Conservation (phyloP, 345 rosid species). For the Boechera divaricarpa region DNA sequence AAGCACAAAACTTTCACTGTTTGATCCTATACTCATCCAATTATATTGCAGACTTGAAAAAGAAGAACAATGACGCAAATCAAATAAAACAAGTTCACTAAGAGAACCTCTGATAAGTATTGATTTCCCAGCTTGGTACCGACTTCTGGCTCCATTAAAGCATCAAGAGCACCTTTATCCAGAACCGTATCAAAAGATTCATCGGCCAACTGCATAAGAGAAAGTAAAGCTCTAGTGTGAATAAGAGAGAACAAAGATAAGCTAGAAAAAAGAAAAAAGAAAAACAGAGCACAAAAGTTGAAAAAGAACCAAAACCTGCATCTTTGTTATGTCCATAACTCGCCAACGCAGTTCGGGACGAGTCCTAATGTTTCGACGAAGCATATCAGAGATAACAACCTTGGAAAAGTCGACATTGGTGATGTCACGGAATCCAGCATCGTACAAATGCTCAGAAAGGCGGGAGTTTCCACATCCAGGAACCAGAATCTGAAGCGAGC, state of each 20-base stretch:
- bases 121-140: slow-evolving; percentile 74
- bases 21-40: slow-evolving; percentile 13
- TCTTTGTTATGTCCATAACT: slow-evolving; percentile 83
- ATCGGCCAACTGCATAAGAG: slow-evolving; percentile 58
- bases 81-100: slow-evolving; percentile 11
- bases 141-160: slow-evolving; percentile 91
- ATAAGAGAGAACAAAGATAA: not conserved
- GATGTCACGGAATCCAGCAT: slow-evolving; percentile 69
- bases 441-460: slow-evolving; percentile 85
- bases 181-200: slow-evolving; percentile 67
- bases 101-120: slow-evolving; percentile 78
- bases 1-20: slow-evolving; percentile 20
- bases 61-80: not conserved
- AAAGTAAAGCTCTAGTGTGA: not conserved
- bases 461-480: slow-evolving; percentile 93
- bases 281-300: slow-evolving; percentile 31
- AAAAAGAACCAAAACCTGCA: slow-evolving; percentile 61
- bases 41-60: too few species aligned
- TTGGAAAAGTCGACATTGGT: slow-evolving; percentile 90
- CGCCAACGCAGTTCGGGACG: slow-evolving; percentile 90
- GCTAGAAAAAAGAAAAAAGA: not conserved
- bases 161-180: slow-evolving; percentile 98
- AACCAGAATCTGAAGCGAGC: slow-evolving; percentile 67
- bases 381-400: slow-evolving; percentile 87
- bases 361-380: slow-evolving; percentile 75